Conservation (phyloP, 2,329 filamentous ascomycete genomes). For the Mariannaea elegans region DNA sequence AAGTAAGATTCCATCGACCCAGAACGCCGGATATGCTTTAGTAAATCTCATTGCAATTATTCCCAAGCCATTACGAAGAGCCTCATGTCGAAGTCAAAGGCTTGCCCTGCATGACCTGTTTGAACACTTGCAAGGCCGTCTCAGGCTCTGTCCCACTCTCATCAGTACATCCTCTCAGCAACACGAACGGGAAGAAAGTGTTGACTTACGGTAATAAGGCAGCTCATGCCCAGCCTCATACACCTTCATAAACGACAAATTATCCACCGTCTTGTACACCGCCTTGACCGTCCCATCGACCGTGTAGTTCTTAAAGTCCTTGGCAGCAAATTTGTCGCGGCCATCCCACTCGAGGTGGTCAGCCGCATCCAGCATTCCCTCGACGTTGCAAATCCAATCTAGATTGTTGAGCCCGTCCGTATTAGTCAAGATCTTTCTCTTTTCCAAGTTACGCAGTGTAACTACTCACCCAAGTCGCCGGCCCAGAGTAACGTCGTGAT, state of each 20-base stretch:
- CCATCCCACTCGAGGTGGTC: constrained; percentile 55
- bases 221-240: constrained; percentile 67
- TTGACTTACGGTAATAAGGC: constrained; percentile 52
- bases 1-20: not conserved
- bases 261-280: constrained; percentile 59
- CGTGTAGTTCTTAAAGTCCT: constrained; percentile 51
- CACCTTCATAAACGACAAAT: constrained; percentile 67
- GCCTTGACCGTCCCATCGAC: constrained; percentile 58
- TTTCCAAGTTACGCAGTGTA: not conserved
- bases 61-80: too few relatives aligned
- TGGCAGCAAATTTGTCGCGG: constrained; percentile 49
- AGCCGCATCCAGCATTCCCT: constrained; percentile 57
- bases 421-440: constrained; percentile 22
- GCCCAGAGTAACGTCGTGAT: constrained; percentile 63
- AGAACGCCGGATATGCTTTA: not conserved
- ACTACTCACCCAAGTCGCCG: constrained; percentile 55
- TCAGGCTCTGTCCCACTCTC: constrained; percentile 31
- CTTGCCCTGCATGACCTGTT: constrained; percentile 38
- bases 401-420: too few relatives aligned
- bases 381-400: constrained; percentile 68
- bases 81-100: constrained; percentile 29
- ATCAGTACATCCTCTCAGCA: not conserved
- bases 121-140: constrained; percentile 39
- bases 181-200: not conserved
- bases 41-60: not conserved